These are phyloP conservation scores for Annulohypoxylon bovei DNA, from an alignment of 495 filamentous ascomycete species.

Conservation along the genomic window DNA sequence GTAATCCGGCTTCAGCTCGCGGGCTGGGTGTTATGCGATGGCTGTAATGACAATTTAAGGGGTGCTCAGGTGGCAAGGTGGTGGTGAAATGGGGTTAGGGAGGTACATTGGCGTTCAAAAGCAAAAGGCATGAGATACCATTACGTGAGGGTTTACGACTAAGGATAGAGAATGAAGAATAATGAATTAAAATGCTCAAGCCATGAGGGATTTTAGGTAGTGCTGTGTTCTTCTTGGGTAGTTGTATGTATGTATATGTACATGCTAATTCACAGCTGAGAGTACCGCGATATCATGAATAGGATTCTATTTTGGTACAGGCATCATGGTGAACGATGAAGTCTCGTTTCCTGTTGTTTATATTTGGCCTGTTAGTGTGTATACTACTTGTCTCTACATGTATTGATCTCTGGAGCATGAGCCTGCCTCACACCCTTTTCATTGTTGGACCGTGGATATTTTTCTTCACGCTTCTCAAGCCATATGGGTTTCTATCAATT, in stretches of 20 bases:
- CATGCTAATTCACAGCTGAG: background rate
- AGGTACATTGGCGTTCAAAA: background rate
- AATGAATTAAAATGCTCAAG: background rate
- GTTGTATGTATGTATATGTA: background rate
- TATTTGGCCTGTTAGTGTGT: no score
- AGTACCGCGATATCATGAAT: background rate
- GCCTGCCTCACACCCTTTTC: no score
- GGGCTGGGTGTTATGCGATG: background rate
- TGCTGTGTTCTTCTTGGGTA: background rate
- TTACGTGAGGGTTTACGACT: background rate
- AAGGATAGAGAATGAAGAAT: background rate
- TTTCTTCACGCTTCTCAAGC: no score
- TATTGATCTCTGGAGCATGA: no score
- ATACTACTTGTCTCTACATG: no score
- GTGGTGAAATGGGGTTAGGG: background rate
- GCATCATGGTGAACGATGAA: no score
- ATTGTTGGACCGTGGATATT: no score
- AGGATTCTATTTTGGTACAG: no score
- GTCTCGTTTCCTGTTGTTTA: no score
- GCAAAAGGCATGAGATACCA: constrained; percentile 1
- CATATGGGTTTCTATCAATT: no score
- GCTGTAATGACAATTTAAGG: background rate
- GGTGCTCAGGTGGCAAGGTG: no score
- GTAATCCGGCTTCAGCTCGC: background rate
- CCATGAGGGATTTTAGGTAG: background rate